Evolutionary conservation across 139 green algal species (phyloP).

Genomic region (Chlorella vulgaris): DNA sequence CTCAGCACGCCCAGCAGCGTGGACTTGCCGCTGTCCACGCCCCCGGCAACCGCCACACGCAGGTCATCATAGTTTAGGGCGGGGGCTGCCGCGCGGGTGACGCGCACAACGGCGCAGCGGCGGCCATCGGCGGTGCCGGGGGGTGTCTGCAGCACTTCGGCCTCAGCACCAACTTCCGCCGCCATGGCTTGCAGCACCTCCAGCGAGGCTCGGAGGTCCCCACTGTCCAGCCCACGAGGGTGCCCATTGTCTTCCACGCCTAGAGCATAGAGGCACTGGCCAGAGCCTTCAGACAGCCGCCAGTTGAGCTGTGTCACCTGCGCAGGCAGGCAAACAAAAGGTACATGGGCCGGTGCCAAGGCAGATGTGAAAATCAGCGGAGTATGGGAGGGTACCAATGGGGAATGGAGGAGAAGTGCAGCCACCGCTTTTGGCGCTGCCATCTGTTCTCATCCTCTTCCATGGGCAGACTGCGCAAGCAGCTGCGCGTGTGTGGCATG

Average conservation of each 20-base stretch:
- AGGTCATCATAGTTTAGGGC: slow-evolving; percentile 13
- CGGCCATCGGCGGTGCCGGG: slow-evolving; percentile 52
- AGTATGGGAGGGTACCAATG: neutral
- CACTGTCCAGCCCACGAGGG: slow-evolving; percentile 64
- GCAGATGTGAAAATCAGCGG: neutral
- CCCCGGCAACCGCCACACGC: slow-evolving; percentile 63
- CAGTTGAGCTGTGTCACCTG: slow-evolving; percentile 91
- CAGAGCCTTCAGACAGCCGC: slow-evolving; percentile 79
- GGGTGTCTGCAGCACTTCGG: slow-evolving; percentile 38
- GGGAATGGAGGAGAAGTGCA: too few species aligned
- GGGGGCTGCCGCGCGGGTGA: slow-evolving; percentile 32
- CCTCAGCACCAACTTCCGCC: slow-evolving; percentile 51
- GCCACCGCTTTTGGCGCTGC: too few species aligned
- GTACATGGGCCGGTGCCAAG: neutral
- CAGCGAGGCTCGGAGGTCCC: slow-evolving; percentile 68
- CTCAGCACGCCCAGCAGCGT: slow-evolving; percentile 77
- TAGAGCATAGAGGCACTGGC: slow-evolving; percentile 72
- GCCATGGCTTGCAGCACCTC: slow-evolving; percentile 74
- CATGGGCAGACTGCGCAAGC: neutral
- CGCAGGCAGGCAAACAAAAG: neutral
- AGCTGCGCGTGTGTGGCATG: neutral
- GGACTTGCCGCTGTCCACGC: slow-evolving; percentile 80
- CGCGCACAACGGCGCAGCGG: slow-evolving; percentile 60
- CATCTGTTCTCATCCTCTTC: neutral
- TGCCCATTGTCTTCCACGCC: slow-evolving; percentile 88